phyloP scores from a whole-genome alignment of 148 eudicot genomes.

The Amaranthus palmeri region DNA sequence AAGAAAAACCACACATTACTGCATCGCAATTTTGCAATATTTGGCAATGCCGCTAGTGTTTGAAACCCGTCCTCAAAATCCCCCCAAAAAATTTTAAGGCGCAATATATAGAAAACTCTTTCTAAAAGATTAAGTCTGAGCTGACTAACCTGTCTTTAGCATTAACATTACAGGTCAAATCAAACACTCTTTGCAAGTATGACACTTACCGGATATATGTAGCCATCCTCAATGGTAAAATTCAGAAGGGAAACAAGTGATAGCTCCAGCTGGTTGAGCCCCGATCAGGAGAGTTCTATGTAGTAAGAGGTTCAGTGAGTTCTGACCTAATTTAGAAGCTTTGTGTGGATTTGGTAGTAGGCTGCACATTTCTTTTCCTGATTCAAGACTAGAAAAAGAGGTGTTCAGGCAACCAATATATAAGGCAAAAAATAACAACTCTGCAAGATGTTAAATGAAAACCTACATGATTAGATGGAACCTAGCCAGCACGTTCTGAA shows the following conservation, averaged over 20 bases:
- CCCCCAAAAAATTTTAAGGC: too few species aligned
- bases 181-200: background rate
- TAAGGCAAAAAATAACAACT: background rate
- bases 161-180: background rate
- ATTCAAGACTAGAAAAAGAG: background rate
- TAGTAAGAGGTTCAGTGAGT: background rate
- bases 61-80: too few species aligned
- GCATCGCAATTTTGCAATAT: too few species aligned
- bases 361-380: too few species aligned
- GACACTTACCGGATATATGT: background rate
- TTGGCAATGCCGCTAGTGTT: too few species aligned
- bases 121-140: too few species aligned
- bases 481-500: constrained; percentile 23
- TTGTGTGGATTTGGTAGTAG: too few species aligned
- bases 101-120: too few species aligned
- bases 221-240: background rate
- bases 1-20: too few species aligned
- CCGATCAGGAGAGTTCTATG: background rate
- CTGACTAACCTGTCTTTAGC: background rate
- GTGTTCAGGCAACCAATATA: background rate
- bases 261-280: background rate
- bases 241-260: background rate
- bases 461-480: constrained; percentile 2
- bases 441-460: background rate
- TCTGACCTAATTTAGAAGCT: background rate